These are phyloP conservation scores for Hagleromyces aurorensis DNA, from an alignment of 805 yeast genomes.

Conservation along the genomic window DNA sequence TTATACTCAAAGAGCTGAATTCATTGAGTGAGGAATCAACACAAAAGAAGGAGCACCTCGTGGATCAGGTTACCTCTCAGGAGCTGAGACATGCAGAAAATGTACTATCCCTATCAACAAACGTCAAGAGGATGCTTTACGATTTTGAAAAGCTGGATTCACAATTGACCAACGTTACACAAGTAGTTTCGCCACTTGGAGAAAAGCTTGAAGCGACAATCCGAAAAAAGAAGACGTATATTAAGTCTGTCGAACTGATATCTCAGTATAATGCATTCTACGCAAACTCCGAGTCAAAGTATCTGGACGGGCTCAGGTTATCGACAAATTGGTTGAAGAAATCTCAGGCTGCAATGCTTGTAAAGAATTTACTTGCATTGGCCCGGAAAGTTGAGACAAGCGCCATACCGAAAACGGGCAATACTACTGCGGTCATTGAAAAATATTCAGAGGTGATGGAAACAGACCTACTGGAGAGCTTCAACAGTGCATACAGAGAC, in stretches of 20 bases:
- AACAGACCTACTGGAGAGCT: constrained; percentile 54
- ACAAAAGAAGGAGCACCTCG: constrained; percentile 42
- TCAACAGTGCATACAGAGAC: constrained; percentile 64
- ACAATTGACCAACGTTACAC: constrained; percentile 40
- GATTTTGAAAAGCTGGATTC: constrained; percentile 24
- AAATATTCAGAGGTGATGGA: constrained; percentile 75
- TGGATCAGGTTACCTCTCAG: constrained; percentile 46
- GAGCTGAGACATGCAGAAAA: constrained; percentile 64
- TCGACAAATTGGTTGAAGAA: constrained; percentile 48
- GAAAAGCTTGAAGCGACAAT: constrained; percentile 60
- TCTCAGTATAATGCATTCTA: constrained; percentile 71
- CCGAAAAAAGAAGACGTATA: constrained; percentile 63
- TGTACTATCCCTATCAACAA: constrained; percentile 38
- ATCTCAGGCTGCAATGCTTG: constrained; percentile 51
- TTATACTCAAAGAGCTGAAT: constrained; percentile 66
- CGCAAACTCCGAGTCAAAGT: constrained; percentile 38
- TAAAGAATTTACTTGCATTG: constrained; percentile 55
- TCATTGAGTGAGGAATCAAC: constrained; percentile 50
- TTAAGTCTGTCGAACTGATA: constrained; percentile 63
- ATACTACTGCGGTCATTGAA: constrained; percentile 41
- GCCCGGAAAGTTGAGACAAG: constrained; percentile 56
- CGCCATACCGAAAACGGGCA: constrained; percentile 38
- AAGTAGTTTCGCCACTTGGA: constrained; percentile 61
- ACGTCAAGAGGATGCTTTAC: constrained; percentile 16
- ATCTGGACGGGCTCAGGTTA: constrained; percentile 49